Evolutionary conservation across 352 stramenopile species (phyloP).

Genomic region (Globisporangium cystogenes): DNA sequence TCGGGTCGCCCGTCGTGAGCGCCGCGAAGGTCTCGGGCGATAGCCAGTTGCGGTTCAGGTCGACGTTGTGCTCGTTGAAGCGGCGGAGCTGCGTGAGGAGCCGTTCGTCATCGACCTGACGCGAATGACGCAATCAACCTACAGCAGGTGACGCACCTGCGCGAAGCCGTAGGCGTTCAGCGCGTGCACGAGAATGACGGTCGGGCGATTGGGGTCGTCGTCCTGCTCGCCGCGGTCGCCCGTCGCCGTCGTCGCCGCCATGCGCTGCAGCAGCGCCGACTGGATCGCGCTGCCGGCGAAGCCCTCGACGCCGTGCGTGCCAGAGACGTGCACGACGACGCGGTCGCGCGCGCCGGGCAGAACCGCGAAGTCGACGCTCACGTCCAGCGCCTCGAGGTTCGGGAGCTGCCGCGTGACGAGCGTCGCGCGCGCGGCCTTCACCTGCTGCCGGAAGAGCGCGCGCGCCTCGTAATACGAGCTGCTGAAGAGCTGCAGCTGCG

Average conservation of each 20-base stretch:
- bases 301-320: conserved; percentile 78
- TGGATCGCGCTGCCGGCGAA: conserved; percentile 85
- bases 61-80: conserved; percentile 93
- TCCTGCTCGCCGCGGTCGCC: background rate
- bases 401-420: conserved; percentile 48
- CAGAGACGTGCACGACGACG: conserved; percentile 73
- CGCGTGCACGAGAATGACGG: conserved; percentile 89
- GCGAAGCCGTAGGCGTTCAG: conserved; percentile 92
- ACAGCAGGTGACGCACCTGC: conserved; percentile 18
- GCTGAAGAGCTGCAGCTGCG: conserved; percentile 27
- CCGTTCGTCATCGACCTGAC: background rate
- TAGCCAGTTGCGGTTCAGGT: conserved; percentile 93
- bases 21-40: conserved; percentile 39
- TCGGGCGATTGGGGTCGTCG: conserved; percentile 28
- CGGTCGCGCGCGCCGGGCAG: conserved; percentile 34
- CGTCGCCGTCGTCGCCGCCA: background rate
- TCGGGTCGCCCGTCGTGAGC: conserved; percentile 51
- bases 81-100: conserved; percentile 38
- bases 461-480: conserved; percentile 64
- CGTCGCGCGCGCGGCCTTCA: conserved; percentile 21
- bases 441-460: conserved; percentile 45
- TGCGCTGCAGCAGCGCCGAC: conserved; percentile 34
- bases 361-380: conserved; percentile 67
- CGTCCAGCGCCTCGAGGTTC: conserved; percentile 32
- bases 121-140: background rate